Evolutionary conservation across 2,329 filamentous ascomycete genomes (phyloP).

Genomic region (Whalleya microplaca): DNA sequence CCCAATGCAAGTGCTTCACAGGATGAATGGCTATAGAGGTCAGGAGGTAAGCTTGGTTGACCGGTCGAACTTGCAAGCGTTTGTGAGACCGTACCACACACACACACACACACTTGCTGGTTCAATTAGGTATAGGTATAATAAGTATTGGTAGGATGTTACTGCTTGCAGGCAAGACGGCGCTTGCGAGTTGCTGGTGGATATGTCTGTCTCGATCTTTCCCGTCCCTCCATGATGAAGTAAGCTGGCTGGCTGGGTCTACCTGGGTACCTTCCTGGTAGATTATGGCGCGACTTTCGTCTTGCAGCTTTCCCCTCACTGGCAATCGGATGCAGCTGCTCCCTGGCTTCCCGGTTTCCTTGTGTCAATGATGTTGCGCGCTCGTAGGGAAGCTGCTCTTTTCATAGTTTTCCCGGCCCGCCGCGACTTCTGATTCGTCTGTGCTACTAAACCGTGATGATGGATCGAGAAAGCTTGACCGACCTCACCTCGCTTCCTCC

Average conservation of each 20-base stretch:
- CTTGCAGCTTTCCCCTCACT: constrained; percentile 23
- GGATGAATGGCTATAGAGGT: too few relatives aligned
- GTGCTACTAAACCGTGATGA: constrained; percentile 30
- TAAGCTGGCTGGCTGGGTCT: neutral
- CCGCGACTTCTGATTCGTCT: constrained; percentile 33
- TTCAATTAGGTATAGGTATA: too few relatives aligned
- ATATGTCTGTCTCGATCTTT: neutral
- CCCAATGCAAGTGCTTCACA: neutral
- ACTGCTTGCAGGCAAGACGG: neutral
- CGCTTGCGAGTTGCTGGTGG: neutral
- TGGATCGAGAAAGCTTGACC: constrained; percentile 33
- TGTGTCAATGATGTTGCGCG: neutral
- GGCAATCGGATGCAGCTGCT: constrained; percentile 26
- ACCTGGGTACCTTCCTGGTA: constrained; percentile 10
- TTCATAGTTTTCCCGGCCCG: constrained; percentile 36
- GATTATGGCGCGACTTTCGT: constrained; percentile 14
- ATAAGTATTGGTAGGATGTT: too few relatives aligned
- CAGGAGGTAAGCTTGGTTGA: too few relatives aligned
- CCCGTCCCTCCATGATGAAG: neutral
- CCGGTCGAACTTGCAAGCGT: too few relatives aligned
- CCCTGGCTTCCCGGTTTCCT: constrained; percentile 9
- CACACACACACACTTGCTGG: too few relatives aligned
- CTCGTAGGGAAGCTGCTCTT: constrained; percentile 20
- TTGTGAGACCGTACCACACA: too few relatives aligned
- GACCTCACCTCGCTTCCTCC: constrained; percentile 33